Percentiles rank a stretch among this genome's conserved stretches.
phyloP scores from a whole-genome alignment of 2,329 filamentous ascomycete species.

The Epichloe hybrida region DNA sequence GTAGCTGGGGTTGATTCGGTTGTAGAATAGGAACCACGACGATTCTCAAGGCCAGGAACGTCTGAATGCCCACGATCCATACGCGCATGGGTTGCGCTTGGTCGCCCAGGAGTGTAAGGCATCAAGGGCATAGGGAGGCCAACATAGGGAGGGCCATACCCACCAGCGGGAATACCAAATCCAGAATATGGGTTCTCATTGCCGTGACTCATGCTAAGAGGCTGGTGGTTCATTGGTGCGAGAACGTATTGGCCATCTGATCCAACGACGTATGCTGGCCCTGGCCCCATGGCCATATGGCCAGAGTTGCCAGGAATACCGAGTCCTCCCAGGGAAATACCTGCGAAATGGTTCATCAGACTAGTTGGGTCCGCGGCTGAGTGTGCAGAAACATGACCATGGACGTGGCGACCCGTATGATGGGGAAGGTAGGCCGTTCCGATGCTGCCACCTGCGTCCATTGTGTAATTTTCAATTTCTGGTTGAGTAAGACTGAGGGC shows the following conservation, averaged over 20 bases:
- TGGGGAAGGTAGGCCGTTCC: slow-evolving; percentile 18
- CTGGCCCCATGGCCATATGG: slow-evolving; percentile 20
- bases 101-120: slow-evolving; percentile 40
- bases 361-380: slow-evolving; percentile 17
- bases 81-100: slow-evolving; percentile 29
- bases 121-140: slow-evolving; percentile 26
- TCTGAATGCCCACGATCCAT: slow-evolving; percentile 35
- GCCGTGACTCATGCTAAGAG: slow-evolving; percentile 21
- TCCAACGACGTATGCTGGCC: slow-evolving; percentile 23
- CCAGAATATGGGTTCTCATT: slow-evolving; percentile 21
- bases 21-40: slow-evolving; percentile 54
- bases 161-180: slow-evolving; percentile 18
- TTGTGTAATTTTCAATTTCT: slow-evolving; percentile 14
- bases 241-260: slow-evolving; percentile 27
- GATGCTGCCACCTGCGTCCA: slow-evolving; percentile 22
- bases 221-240: slow-evolving; percentile 22
- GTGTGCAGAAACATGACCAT: slow-evolving; percentile 17
- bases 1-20: slow-evolving; percentile 54
- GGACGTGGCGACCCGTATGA: slow-evolving; percentile 16
- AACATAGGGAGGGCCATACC: slow-evolving; percentile 24
- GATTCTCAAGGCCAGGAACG: slow-evolving; percentile 50
- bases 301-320: slow-evolving; percentile 18
- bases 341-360: slow-evolving; percentile 23
- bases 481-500: slow-evolving; percentile 22
- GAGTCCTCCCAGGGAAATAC: slow-evolving; percentile 24